Conservation (phyloP, 108 stramenopile genomes). For the Cyclotella distinguenda region DNA sequence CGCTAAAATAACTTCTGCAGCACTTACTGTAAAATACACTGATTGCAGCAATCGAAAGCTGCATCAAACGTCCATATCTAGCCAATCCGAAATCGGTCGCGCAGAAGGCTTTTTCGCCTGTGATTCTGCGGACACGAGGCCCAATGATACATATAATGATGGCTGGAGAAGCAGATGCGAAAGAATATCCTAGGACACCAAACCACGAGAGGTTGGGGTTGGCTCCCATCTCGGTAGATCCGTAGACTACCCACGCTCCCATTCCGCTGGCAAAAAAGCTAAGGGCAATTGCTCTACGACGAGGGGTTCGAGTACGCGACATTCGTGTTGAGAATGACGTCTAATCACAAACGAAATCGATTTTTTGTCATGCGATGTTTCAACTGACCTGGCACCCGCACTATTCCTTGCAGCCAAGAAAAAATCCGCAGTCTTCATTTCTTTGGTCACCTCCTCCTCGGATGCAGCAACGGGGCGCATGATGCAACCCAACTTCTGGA, state of each 20-base stretch:
- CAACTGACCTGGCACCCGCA: slow-evolving; percentile 37
- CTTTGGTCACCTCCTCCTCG: slow-evolving; percentile 22
- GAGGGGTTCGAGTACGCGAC: not conserved
- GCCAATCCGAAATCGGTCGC: slow-evolving; percentile 68
- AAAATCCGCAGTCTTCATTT: slow-evolving; percentile 48
- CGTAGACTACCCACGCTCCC: slow-evolving; percentile 82
- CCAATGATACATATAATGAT: slow-evolving; percentile 55
- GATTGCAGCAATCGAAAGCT: slow-evolving; percentile 54
- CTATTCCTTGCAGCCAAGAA: slow-evolving; percentile 64
- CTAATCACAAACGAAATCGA: too few relatives aligned
- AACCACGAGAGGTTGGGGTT: slow-evolving; percentile 62
- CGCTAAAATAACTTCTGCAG: not conserved
- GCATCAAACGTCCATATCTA: slow-evolving; percentile 79
- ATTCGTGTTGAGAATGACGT: not conserved
- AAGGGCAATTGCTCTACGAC: slow-evolving; percentile 54
- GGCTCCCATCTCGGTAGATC: slow-evolving; percentile 74
- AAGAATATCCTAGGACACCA: slow-evolving; percentile 74
- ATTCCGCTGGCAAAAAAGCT: slow-evolving; percentile 74
- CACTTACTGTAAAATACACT: slow-evolving; percentile 66
- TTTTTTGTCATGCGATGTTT: not conserved
- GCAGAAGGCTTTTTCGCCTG: slow-evolving; percentile 58
- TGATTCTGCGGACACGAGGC: slow-evolving; percentile 42
- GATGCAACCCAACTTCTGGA: slow-evolving; percentile 39
- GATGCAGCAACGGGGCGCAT: slow-evolving; percentile 25
- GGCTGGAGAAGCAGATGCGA: slow-evolving; percentile 61